Base-by-base conservation (phyloP, 495 filamentous ascomycete species). In the Aspergillus campestris region DNA sequence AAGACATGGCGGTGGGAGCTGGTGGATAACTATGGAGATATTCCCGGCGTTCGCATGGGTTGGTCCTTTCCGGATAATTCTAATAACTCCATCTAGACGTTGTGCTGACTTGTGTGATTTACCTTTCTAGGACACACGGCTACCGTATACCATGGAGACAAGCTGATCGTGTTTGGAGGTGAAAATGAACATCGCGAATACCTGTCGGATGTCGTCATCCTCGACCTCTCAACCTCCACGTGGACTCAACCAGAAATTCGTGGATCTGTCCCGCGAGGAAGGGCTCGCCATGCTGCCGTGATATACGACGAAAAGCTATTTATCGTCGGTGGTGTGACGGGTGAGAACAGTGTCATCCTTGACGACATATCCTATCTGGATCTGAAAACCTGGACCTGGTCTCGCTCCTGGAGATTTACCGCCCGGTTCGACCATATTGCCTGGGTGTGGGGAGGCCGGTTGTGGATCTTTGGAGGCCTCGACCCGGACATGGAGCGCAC, bases 21-120 rank as follows among this genome's bases (percentile, higher is more conserved):
- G 14, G 89, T 98, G 8, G 92, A 98, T 62, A 98, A 98, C 64
- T 98, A 94, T 68, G 92, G 92, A 11, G 92, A 97, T 63, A 98
- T 98, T 47, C 92, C 92, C 5, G 92, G 94, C 13, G 92, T 98
- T 29, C 80, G 92, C 57, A 97, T 98, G 92, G 92, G 91, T 94
- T 70, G 45, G 77, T 61, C 38, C 45, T 49, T 35, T 44, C 38
- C 40, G 32, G n/a, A n/a, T 7, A 35, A 8, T 47, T 49, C 38
- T 38, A 30, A 36, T 38, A 33, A 29, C 34, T 37, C 42, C 27
- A 35, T 45, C 5, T 9, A 13, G 45, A 39, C 7, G 13, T 27
- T 48, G 13, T 44, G 27, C 36, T 38, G 38, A 53, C 36, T 27
- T 8, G 8, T 37, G 6, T 31, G 6, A 31, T 42, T 6, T 42